Base-by-base conservation (phyloP, 2,329 filamentous ascomycete genomes). In the Echinosphaeria canescens region DNA sequence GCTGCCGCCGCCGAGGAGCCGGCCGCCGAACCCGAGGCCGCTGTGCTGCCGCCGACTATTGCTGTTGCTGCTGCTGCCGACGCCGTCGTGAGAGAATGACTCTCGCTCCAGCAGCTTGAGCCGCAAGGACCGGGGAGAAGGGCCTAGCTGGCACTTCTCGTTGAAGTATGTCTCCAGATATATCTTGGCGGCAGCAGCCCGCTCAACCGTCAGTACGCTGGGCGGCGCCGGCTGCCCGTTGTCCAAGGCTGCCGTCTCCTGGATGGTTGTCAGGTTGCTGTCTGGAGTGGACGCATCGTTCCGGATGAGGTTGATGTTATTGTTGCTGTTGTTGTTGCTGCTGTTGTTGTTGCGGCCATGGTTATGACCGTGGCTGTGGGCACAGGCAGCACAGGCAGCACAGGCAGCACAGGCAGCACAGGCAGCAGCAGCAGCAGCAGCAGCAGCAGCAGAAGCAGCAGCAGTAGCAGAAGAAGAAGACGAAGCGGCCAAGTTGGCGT, bases 121-220 rank as follows among this genome's bases (percentile, higher is more conserved):
- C 4, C 79, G 66, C 28, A 71, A 42, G 2, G 62, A 60, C 1
- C 78, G 65, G 28, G 69, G 56, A 4, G 60, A 63, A 2, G 56
- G 50, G 3, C 53, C 51, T 15, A 31, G n/a, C 2, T 54, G 54
- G 3, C 80, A 53, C 6, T 81, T 45, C n/a, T 68, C 54, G 37
- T 84, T 74, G 51, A 78, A 93, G 38, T 84, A 67, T 0, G 71
- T 80, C 46, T 95, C 88, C 8, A 95, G 60, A 38, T 70, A 90
- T 13, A 90, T 67, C 44, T 91, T 93, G 23, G 80, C 75, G 1
- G 79, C 74, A 0, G 81, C 70, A 3, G 73, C 66, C 32, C 64
- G 69, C 49, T 95, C 85, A 1, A 81, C 73, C 0, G 82, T 91
- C 9, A 45, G 23, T 6, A 59, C 42, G 2, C 49, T 50, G 1